Conservation (phyloP, 176 grass and related monocot species). For the Puccinellia tenuiflora region DNA sequence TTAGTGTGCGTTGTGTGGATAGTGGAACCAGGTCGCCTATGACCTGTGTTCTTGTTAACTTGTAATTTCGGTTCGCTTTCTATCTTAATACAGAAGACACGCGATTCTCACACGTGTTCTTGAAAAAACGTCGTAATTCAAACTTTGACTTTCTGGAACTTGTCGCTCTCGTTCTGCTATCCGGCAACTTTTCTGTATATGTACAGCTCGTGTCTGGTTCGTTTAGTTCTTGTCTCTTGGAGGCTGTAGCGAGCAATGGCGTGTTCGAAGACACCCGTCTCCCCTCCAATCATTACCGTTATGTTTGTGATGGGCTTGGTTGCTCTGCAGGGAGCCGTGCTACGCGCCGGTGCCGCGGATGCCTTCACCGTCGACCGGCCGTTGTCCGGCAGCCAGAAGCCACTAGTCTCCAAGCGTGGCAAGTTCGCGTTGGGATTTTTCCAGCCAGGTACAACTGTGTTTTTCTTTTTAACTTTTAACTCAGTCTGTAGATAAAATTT, state of each 20-base stretch:
- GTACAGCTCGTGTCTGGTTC: neutral
- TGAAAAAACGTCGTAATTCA: neutral
- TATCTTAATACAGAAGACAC: too few relatives aligned
- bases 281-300: neutral
- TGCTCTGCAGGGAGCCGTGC: neutral
- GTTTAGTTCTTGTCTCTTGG: neutral
- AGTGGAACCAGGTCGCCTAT: too few relatives aligned
- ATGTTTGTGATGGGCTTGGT: neutral
- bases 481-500: neutral
- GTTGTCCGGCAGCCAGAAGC: neutral
- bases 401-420: slow-evolving; percentile 3
- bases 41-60: too few relatives aligned
- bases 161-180: neutral
- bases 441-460: neutral
- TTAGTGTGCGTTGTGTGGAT: too few relatives aligned
- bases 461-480: neutral
- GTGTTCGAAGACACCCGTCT: neutral
- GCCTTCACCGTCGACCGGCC: neutral
- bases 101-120: too few relatives aligned
- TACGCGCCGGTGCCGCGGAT: neutral
- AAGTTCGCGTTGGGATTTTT: slow-evolving; percentile 2
- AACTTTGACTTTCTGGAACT: neutral
- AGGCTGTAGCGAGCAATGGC: neutral
- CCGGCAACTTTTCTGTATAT: neutral
- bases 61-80: too few relatives aligned